These are phyloP conservation scores for Parasitella parasitica DNA, from an alignment of 371 early-diverging fungal species.

Conservation along the genomic window DNA sequence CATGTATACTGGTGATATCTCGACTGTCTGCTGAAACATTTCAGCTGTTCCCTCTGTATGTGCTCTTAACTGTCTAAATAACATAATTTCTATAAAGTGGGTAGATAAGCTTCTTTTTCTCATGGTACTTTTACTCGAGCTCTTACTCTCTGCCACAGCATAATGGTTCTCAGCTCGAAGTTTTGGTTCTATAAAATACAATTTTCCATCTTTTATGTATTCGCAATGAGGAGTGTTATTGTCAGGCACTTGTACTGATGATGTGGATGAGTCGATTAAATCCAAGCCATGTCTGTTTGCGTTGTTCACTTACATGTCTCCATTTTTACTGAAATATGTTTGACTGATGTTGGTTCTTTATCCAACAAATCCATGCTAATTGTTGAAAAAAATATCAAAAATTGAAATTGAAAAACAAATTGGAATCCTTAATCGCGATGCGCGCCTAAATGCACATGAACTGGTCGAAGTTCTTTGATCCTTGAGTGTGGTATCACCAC, in stretches of 20 bases:
- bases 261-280: background rate
- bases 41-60: constrained; percentile 13
- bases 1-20: constrained; percentile 25
- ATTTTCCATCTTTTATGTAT: constrained; percentile 43
- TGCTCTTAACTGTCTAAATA: constrained; percentile 30
- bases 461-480: too few species aligned
- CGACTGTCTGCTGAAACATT: background rate
- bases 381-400: background rate
- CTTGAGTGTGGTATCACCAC: too few species aligned
- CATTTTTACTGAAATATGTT: constrained; percentile 6
- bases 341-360: background rate
- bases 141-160: constrained; percentile 22
- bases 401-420: background rate
- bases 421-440: background rate
- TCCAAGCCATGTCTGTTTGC: too few species aligned
- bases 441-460: too few species aligned
- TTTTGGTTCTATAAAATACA: constrained; percentile 31
- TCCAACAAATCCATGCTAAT: constrained; percentile 1
- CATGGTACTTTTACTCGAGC: background rate
- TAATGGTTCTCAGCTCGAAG: constrained; percentile 37
- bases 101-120: background rate
- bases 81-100: constrained; percentile 23
- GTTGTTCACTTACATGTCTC: constrained; percentile 2
- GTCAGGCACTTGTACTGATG: constrained; percentile 3
- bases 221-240: background rate